phyloP scores from a whole-genome alignment of 345 rosid species.

The Laguncularia racemosa region DNA sequence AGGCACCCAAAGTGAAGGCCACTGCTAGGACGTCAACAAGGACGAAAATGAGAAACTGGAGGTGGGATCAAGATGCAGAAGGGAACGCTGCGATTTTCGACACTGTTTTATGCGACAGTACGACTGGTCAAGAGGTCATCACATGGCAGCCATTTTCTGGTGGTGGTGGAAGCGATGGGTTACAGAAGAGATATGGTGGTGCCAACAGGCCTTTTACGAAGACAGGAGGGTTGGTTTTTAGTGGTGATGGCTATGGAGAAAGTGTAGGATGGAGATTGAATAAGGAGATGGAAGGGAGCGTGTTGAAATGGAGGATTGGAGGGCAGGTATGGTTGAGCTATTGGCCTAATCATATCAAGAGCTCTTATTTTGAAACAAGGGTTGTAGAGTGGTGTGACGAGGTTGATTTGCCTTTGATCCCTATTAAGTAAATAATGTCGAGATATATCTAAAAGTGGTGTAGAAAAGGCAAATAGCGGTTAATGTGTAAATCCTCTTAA shows the following conservation, averaged over 20 bases:
- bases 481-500: too few relatives aligned
- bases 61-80: constrained; percentile 73
- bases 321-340: constrained; percentile 73
- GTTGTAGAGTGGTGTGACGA: constrained; percentile 85
- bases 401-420: constrained; percentile 73
- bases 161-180: constrained; percentile 2
- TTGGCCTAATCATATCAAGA: constrained; percentile 49
- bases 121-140: constrained; percentile 40
- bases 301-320: constrained; percentile 82
- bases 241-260: constrained; percentile 68
- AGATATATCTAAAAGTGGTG: neutral
- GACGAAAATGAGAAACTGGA: constrained; percentile 61
- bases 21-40: constrained; percentile 36
- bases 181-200: constrained; percentile 14
- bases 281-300: constrained; percentile 91
- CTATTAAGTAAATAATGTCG: constrained; percentile 6
- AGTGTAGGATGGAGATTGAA: constrained; percentile 69
- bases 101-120: constrained; percentile 46
- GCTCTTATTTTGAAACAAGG: constrained; percentile 59
- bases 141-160: constrained; percentile 9
- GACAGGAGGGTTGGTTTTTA: constrained; percentile 67
- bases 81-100: constrained; percentile 78
- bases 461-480: neutral
- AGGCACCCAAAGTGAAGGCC: constrained; percentile 38
- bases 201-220: constrained; percentile 52